phyloP scores from a whole-genome alignment of 2,329 filamentous ascomycete genomes.

The Pseudofabraea citricarpa region DNA sequence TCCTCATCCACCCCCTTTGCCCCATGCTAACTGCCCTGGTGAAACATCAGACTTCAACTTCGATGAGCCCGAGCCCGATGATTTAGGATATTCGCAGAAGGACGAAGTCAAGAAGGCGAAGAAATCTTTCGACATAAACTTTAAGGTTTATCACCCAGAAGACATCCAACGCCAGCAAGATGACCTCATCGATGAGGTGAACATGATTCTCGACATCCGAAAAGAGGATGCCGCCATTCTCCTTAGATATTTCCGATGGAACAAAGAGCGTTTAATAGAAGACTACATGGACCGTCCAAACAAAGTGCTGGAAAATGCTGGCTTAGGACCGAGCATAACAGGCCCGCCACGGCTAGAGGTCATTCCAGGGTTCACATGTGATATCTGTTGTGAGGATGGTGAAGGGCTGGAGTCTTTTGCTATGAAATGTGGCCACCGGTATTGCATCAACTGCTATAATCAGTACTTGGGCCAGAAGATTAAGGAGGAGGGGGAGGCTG shows the following conservation, averaged over 20 bases:
- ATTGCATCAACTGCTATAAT: slow-evolving; percentile 86
- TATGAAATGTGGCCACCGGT: slow-evolving; percentile 91
- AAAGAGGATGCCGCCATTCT: slow-evolving; percentile 89
- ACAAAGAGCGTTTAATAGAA: slow-evolving; percentile 91
- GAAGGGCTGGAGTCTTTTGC: slow-evolving; percentile 76
- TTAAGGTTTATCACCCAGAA: slow-evolving; percentile 70
- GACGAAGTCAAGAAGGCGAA: slow-evolving; percentile 68
- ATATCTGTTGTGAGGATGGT: slow-evolving; percentile 93
- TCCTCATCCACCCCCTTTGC: slow-evolving; percentile 3
- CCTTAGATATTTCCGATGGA: slow-evolving; percentile 87
- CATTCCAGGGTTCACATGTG: slow-evolving; percentile 77
- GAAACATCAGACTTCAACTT: slow-evolving; percentile 27
- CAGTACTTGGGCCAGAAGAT: slow-evolving; percentile 94
- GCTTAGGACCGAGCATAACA: slow-evolving; percentile 63
- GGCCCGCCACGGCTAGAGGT: slow-evolving; percentile 63
- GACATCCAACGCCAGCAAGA: slow-evolving; percentile 86
- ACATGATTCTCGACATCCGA: slow-evolving; percentile 82
- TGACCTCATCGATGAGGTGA: slow-evolving; percentile 82
- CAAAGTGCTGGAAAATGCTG: slow-evolving; percentile 77
- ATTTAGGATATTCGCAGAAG: slow-evolving; percentile 47
- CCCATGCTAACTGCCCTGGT: slow-evolving; percentile 4
- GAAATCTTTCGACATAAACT: slow-evolving; percentile 78
- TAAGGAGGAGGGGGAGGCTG: slow-evolving; percentile 89
- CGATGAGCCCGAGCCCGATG: slow-evolving; percentile 43
- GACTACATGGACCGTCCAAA: slow-evolving; percentile 90